Percentiles rank a stretch among this genome's conserved stretches.
Evolutionary conservation across 2,329 filamentous ascomycete species (phyloP).

Genomic region (Ophiosphaerella herpotricha): DNA sequence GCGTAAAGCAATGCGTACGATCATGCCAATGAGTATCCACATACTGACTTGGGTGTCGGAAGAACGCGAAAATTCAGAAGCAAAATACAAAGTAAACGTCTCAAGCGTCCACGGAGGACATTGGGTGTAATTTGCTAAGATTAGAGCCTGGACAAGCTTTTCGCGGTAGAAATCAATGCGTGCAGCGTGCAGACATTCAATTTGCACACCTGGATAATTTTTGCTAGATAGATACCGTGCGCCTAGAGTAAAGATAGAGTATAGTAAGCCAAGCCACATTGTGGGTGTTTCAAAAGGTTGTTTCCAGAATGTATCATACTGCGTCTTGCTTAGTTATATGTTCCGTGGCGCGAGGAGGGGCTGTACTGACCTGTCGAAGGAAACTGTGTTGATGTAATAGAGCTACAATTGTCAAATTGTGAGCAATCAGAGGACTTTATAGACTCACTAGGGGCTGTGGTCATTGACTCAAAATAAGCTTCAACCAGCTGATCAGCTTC

Average conservation of each 20-base stretch:
- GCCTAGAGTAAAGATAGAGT: constrained; percentile 44
- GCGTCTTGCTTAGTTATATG: constrained; percentile 6
- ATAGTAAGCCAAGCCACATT: constrained; percentile 53
- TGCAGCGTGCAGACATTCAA: constrained; percentile 19
- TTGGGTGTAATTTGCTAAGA: constrained; percentile 42
- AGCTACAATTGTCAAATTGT: constrained; percentile 16
- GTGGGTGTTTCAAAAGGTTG: constrained; percentile 43
- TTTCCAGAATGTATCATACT: constrained; percentile 54
- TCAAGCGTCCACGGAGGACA: constrained; percentile 43
- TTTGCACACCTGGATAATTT: constrained; percentile 3
- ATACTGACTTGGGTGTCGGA: constrained; percentile 35
- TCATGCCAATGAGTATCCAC: constrained; percentile 35
- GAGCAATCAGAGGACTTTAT: background rate
- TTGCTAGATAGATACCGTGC: constrained; percentile 30
- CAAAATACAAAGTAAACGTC: constrained; percentile 35
- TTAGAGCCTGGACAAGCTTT: constrained; percentile 37
- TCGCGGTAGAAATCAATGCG: constrained; percentile 38
- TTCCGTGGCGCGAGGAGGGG: too few species aligned
- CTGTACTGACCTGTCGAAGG: constrained; percentile 24
- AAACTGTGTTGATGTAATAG: constrained; percentile 40
- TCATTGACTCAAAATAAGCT: constrained; percentile 34
- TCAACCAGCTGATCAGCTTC: constrained; percentile 33
- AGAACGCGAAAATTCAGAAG: constrained; percentile 35
- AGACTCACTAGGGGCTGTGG: constrained; percentile 31
- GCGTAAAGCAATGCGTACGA: constrained; percentile 41